Percentiles rank a stretch among this genome's conserved stretches.
These are phyloP conservation scores for Macadamia integrifolia DNA, from an alignment of 164 flowering plant species.

Conservation along the genomic window DNA sequence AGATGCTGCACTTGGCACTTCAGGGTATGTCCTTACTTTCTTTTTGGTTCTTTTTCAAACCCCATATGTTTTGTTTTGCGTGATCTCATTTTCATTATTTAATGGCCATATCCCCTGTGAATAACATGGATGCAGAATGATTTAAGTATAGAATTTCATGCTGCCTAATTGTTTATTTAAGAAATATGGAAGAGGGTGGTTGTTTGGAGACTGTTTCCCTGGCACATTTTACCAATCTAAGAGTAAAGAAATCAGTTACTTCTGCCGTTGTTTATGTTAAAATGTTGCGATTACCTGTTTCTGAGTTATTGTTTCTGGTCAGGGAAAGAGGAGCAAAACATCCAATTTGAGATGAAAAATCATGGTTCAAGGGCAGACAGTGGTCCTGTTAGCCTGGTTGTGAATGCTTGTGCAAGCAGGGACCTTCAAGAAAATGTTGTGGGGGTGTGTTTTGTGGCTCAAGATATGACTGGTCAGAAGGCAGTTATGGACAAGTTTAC, in stretches of 20 bases:
- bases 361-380: conserved; percentile 40
- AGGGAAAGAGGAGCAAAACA: conserved; percentile 83
- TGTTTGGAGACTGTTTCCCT: background rate
- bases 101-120: background rate
- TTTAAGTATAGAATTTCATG: background rate
- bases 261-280: background rate
- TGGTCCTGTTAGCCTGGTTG: conserved; percentile 72
- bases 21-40: conserved; percentile 45
- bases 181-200: background rate
- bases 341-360: conserved; percentile 82
- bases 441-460: conserved; percentile 92
- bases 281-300: background rate
- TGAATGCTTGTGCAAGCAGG: conserved; percentile 91
- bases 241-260: background rate
- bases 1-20: conserved; percentile 68
- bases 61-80: background rate
- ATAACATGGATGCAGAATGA: background rate
- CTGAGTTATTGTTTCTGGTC: conserved; percentile 12
- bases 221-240: background rate
- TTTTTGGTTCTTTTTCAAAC: background rate
- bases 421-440: conserved; percentile 72
- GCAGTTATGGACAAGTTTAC: conserved; percentile 94
- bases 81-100: background rate
- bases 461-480: conserved; percentile 84
- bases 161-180: background rate